Conservation (phyloP, 2,329 filamentous ascomycete species). For the Dissoconium aciculare region DNA sequence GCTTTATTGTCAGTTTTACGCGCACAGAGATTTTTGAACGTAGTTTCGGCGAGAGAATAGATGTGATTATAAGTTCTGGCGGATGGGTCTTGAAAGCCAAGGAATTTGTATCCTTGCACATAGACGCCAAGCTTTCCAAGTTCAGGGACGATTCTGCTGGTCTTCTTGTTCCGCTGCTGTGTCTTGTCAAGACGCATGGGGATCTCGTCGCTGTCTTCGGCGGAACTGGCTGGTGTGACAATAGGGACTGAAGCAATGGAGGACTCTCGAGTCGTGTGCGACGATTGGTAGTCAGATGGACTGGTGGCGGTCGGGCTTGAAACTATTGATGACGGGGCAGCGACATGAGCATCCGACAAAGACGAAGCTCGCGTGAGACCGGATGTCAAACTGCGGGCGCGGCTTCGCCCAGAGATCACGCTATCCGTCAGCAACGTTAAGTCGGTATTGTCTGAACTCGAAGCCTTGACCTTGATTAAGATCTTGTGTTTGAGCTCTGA, state of each 20-base stretch:
- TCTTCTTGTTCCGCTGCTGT: slow-evolving; percentile 47
- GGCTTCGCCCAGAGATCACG: slow-evolving; percentile 24
- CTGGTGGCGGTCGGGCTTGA: slow-evolving; percentile 39
- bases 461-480: slow-evolving; percentile 87
- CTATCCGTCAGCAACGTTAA: slow-evolving; percentile 27
- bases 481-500: slow-evolving; percentile 72
- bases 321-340: slow-evolving; percentile 35
- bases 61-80: slow-evolving; percentile 87
- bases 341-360: slow-evolving; percentile 42
- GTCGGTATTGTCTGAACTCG: slow-evolving; percentile 33
- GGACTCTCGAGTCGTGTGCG: slow-evolving; percentile 38
- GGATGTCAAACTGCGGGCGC: slow-evolving; percentile 59
- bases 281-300: slow-evolving; percentile 33
- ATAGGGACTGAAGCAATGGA: slow-evolving; percentile 40
- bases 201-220: slow-evolving; percentile 63
- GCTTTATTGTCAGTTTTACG: slow-evolving; percentile 61
- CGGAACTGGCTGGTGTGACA: slow-evolving; percentile 43
- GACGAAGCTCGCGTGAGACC: slow-evolving; percentile 51
- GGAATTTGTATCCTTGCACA: slow-evolving; percentile 63
- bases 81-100: slow-evolving; percentile 60
- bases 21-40: slow-evolving; percentile 67
- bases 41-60: slow-evolving; percentile 83
- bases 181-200: slow-evolving; percentile 42
- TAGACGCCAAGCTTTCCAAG: slow-evolving; percentile 72
- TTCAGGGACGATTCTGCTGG: slow-evolving; percentile 71